Conservation (phyloP, 2,329 filamentous ascomycete genomes). For the Fusarium anguioides region DNA sequence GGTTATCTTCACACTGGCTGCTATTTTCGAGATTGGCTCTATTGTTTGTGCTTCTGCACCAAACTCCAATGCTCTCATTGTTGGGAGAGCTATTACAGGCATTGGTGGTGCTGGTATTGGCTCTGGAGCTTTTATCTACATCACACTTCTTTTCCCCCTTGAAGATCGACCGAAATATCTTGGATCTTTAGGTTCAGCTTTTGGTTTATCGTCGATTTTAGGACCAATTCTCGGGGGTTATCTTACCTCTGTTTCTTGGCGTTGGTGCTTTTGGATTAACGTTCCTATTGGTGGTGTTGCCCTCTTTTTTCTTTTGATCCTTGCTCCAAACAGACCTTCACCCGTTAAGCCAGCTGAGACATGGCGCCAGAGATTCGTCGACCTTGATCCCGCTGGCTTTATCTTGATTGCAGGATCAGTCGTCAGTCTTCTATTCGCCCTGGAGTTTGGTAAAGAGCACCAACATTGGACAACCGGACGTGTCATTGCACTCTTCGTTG, state of each 20-base stretch:
- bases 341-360: background rate
- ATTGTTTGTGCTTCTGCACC: slow-evolving; percentile 23
- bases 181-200: background rate
- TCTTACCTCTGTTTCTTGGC: slow-evolving; percentile 22
- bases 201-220: slow-evolving; percentile 14
- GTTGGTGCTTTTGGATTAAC: slow-evolving; percentile 36
- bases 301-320: background rate
- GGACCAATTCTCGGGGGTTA: slow-evolving; percentile 24
- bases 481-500: slow-evolving; percentile 4
- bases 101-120: slow-evolving; percentile 29
- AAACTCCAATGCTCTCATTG: slow-evolving; percentile 11
- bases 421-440: slow-evolving; percentile 13
- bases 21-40: slow-evolving; percentile 14
- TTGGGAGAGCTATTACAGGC: slow-evolving; percentile 19
- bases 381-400: slow-evolving; percentile 12
- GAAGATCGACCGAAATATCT: slow-evolving; percentile 24
- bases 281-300: slow-evolving; percentile 22
- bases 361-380: slow-evolving; percentile 17
- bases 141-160: slow-evolving; percentile 10
- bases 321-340: slow-evolving; percentile 7
- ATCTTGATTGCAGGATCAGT: slow-evolving; percentile 19
- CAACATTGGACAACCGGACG: slow-evolving; percentile 1
- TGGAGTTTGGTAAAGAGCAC: slow-evolving; percentile 18
- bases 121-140: slow-evolving; percentile 12
- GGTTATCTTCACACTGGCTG: slow-evolving; percentile 8